phyloP scores from a whole-genome alignment of 495 filamentous ascomycete species.

The Parmelia sp. region DNA sequence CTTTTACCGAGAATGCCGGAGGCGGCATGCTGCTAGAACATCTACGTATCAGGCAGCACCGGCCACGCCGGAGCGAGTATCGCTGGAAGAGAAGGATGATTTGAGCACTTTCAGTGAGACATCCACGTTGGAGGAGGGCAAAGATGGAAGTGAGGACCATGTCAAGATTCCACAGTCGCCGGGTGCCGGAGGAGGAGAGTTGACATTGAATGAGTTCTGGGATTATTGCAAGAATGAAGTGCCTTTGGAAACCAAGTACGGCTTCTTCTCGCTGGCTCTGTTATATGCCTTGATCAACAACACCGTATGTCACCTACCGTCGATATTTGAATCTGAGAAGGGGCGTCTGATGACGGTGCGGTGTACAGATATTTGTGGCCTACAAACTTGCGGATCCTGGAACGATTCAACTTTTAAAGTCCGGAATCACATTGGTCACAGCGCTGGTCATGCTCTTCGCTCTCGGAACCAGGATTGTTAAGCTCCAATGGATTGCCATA shows the following conservation, averaged over 20 bases:
- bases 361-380: conserved; percentile 1
- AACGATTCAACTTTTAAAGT: not conserved
- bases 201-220: conserved; percentile 11
- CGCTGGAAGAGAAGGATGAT: conserved; percentile 11
- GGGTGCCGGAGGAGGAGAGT: not conserved
- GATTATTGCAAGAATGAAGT: conserved; percentile 19
- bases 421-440: conserved; percentile 1
- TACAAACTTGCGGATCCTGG: conserved; percentile 2
- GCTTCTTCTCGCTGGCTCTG: conserved; percentile 27
- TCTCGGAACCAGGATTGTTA: not conserved
- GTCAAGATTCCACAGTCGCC: not conserved
- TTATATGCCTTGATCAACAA: conserved; percentile 31
- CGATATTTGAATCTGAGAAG: not conserved
- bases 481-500: conserved; percentile 6
- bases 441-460: conserved; percentile 8
- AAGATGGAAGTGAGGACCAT: not conserved
- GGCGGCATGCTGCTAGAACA: conserved; percentile 3
- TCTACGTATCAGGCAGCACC: conserved; percentile 1
- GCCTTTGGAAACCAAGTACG: conserved; percentile 24
- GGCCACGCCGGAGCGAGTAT: conserved; percentile 7
- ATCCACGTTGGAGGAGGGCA: not conserved
- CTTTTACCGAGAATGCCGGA: conserved; percentile 24
- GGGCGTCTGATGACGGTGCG: not conserved
- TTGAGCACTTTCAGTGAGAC: conserved; percentile 3
- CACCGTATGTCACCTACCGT: conserved; percentile 15